phyloP scores from a whole-genome alignment of 2,329 filamentous ascomycete species.

The Colletotrichum simmondsii region DNA sequence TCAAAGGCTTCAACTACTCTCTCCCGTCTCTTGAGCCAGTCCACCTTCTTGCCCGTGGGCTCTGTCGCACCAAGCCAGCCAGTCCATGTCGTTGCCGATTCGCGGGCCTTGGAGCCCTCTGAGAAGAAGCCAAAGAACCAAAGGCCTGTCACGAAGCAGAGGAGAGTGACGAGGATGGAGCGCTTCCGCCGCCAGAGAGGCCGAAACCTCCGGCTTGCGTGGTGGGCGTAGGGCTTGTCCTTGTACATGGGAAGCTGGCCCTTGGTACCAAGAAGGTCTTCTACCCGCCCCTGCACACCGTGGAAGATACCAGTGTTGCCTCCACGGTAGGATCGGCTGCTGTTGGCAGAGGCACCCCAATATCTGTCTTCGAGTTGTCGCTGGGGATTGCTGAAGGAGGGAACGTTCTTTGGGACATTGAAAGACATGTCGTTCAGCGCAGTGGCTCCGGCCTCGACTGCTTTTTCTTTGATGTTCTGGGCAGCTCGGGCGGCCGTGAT shows the following conservation, averaged over 20 bases:
- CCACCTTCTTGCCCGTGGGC: constrained; percentile 54
- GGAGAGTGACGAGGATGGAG: constrained; percentile 60
- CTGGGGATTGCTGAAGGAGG: constrained; percentile 73
- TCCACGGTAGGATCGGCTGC: constrained; percentile 52
- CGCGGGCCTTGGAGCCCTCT: constrained; percentile 42
- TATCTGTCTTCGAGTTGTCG: constrained; percentile 73
- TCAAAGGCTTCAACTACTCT: constrained; percentile 90
- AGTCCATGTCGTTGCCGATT: constrained; percentile 59
- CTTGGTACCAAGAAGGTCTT: constrained; percentile 70
- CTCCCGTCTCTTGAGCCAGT: constrained; percentile 84
- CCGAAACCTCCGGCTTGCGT: constrained; percentile 67
- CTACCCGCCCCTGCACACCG: constrained; percentile 70
- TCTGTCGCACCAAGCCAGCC: constrained; percentile 65
- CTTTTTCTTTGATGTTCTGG: constrained; percentile 56
- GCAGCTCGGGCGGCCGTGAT: constrained; percentile 58
- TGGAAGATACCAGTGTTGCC: constrained; percentile 53
- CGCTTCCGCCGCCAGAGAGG: constrained; percentile 74
- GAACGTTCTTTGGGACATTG: constrained; percentile 75
- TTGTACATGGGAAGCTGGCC: constrained; percentile 92
- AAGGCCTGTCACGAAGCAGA: constrained; percentile 67
- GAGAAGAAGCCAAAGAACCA: constrained; percentile 78
- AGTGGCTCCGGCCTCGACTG: constrained; percentile 60
- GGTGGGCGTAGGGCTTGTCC: constrained; percentile 90
- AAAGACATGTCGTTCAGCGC: constrained; percentile 72
- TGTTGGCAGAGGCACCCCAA: constrained; percentile 67